Base-by-base conservation (phyloP, 2,329 filamentous ascomycete genomes). In the Thielaviopsis musarum region DNA sequence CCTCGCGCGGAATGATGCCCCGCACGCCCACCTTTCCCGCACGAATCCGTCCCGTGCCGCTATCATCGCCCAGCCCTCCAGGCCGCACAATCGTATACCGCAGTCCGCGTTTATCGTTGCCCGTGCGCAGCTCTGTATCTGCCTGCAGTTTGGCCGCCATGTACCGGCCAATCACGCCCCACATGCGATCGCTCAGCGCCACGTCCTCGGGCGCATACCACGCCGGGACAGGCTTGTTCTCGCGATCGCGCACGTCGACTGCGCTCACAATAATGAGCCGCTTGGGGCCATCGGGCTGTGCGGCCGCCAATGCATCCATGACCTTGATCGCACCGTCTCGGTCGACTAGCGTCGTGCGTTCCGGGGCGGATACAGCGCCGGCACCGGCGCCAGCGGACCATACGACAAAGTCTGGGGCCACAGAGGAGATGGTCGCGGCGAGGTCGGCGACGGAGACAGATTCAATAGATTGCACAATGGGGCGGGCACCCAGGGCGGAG, bases 261-360 rank as follows among this genome's bases (percentile, higher is more conserved):
- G 75, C 73, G 7, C 72, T 74, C 58, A 77, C 69, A 56, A 73
- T 70, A 59, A 78, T 67, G 62, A 74, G 74, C n/a, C 74, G 67
- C 61, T 70, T 73, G 0, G 71, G 70, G 13, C 55, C 51, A 13
- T 54, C 49, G 9, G 70, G 69, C 17, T 69, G 64, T n/a, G 70
- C 70, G 13, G 68, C 65, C 5, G 70, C 70, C 1, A 72, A 68
- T 1, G 75, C 75, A 45, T 75, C 71, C 66, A 77, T 75, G 62
- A 69, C 69, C 60, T 70, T 69, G 61, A 76, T 72, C 4, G 74
- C 75, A 13, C 70, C 74, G 58, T 74, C 71, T 28, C 71, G 65
- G 64, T 78, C 75, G 26, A 78, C 74, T 17, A 69, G 67, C 34
- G 68, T 65, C 17, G 74, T 76, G 24, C 74, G 68, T 45, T 70